Evolutionary conservation across 2,329 filamentous ascomycete species (phyloP).

Genomic region (Gaeumannomyces tritici): DNA sequence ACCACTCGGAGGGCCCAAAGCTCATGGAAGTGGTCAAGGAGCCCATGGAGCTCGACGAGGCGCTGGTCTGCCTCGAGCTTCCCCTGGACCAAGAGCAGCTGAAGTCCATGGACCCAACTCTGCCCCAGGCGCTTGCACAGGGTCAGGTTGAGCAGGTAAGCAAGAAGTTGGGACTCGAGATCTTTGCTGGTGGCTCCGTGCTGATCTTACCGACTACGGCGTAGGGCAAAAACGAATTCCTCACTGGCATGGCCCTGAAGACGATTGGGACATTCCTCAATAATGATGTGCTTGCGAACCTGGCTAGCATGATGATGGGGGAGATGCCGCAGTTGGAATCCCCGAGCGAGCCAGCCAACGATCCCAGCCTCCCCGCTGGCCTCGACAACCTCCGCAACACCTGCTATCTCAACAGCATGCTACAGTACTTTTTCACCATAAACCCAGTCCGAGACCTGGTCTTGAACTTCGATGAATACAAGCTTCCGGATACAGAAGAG

Average conservation of each 20-base stretch:
- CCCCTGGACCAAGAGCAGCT: background rate
- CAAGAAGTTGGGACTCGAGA: background rate
- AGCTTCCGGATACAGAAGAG: constrained; percentile 57
- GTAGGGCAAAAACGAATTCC: constrained; percentile 1
- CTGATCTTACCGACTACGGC: background rate
- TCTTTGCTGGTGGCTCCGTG: background rate
- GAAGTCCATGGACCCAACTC: background rate
- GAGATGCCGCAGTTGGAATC: background rate
- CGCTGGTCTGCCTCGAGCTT: constrained; percentile 25
- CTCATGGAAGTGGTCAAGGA: constrained; percentile 9
- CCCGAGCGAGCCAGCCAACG: constrained; percentile 16
- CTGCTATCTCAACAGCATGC: constrained; percentile 91
- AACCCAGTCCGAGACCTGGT: constrained; percentile 73
- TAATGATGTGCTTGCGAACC: background rate
- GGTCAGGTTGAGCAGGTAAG: constrained; percentile 3
- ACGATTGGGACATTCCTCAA: background rate
- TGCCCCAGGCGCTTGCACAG: constrained; percentile 1
- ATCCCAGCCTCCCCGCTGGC: constrained; percentile 63
- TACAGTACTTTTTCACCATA: constrained; percentile 92
- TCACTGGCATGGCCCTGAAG: constrained; percentile 4
- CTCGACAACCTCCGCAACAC: constrained; percentile 94
- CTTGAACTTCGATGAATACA: constrained; percentile 61
- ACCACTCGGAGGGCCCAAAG: constrained; percentile 1
- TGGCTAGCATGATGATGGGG: background rate
- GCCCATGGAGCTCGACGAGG: constrained; percentile 21